Evolutionary conservation across 2,329 filamentous ascomycete genomes (phyloP), one percentile per base, ranked within the genome.

Genomic region (Fusarium continuum): DNA sequence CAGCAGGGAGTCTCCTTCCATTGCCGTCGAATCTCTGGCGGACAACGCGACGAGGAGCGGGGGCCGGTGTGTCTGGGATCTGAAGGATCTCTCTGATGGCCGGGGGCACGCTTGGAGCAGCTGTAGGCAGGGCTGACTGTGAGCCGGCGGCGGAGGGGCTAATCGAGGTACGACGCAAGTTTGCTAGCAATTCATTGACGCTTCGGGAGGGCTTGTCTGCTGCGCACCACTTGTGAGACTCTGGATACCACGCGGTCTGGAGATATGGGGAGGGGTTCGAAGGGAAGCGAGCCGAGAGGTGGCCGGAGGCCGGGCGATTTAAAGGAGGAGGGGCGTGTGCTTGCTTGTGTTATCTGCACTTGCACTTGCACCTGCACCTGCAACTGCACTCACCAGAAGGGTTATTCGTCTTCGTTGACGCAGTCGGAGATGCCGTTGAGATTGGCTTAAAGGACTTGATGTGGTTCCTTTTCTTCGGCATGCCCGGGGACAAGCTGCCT

Each of bases 381-480:
- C 25, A 40, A 32, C 38, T 58, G 53, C 36, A 56, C 73, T 71
- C 61, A 74, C 71, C 71, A 65, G 69, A 67, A 65, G 69, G 65
- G 41, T 41, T 61, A 53, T 60, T 64, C 48, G 40, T 60, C 40
- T 62, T 67, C 47, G 74, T 57, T 45, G 61, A 62, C 43, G 67
- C 53, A 53, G 62, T 58, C 57, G 81, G 81, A 50, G 82, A 79
- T 65, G 84, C 80, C 67, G 84, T 83, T 59, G 82, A 83, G 68
- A 77, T 81, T 65, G 85, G 85, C 74, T 88, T 88, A 64, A 85
- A 84, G 69, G 83, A 85, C 70, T 79, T 79, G 68, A 75, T 70
- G 66, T 82, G 78, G 52, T 84, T 82, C 75, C 84, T 80, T 81
- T 88, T 88, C 80, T 88, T 88, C 76, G 86, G 84, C 86, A 89